These are phyloP conservation scores for Citrullus mucosospermus DNA, from an alignment of 306 rosid species.

Conservation along the genomic window DNA sequence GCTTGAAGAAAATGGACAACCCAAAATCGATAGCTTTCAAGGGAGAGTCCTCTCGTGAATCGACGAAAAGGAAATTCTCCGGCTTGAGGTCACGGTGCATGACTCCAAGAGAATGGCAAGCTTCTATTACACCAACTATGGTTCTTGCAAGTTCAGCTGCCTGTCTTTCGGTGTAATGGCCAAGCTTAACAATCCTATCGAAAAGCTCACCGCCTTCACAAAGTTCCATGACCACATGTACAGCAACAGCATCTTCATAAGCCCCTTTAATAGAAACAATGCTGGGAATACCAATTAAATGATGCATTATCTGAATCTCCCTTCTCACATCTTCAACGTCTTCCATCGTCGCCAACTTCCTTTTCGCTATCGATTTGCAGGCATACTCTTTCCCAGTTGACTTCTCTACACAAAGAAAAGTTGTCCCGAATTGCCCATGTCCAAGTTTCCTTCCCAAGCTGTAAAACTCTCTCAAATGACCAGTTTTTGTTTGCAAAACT, in stretches of 20 bases:
- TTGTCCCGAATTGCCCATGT: conserved; percentile 75
- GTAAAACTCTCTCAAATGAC: conserved; percentile 48
- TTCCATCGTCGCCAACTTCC: conserved; percentile 41
- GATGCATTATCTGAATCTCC: conserved; percentile 93
- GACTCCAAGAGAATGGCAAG: conserved; percentile 88
- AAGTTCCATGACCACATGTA: conserved; percentile 83
- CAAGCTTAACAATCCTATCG: conserved; percentile 60
- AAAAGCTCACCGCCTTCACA: conserved; percentile 86
- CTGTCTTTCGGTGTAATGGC: conserved; percentile 66
- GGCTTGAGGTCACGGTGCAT: conserved; percentile 98
- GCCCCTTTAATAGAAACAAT: conserved; percentile 61
- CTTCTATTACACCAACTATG: conserved; percentile 61
- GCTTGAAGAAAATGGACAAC: conserved; percentile 74
- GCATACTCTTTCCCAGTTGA: conserved; percentile 61
- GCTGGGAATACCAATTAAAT: conserved; percentile 46
- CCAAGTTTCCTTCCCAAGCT: conserved; percentile 63
- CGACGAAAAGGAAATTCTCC: conserved; percentile 74
- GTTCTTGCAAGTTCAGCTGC: conserved; percentile 68
- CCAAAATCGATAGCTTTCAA: conserved; percentile 93
- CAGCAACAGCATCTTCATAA: conserved; percentile 70
- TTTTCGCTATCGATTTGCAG: conserved; percentile 74
- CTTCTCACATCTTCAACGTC: conserved; percentile 88
- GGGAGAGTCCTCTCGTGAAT: conserved; percentile 60
- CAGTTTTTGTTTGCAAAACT: conserved; percentile 50
- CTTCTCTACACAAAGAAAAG: conserved; percentile 61